Percentiles rank a stretch among this genome's conserved stretches.
phyloP scores from a whole-genome alignment of 257 asterid species.

The Solanum megistacrolobum region DNA sequence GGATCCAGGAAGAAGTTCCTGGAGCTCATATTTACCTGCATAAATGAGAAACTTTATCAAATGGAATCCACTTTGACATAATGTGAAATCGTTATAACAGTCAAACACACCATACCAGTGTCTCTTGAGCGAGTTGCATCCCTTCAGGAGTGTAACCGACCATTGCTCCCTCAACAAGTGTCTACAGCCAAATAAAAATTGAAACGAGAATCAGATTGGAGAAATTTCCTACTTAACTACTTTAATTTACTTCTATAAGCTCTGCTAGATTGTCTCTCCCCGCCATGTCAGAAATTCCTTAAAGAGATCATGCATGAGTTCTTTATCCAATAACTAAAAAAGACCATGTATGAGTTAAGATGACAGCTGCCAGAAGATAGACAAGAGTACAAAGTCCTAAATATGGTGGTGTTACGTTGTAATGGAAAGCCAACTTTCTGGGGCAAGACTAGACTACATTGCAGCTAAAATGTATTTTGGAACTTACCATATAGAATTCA shows the following conservation, averaged over 20 bases:
- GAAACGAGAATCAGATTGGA: neutral
- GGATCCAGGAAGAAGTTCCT: constrained; percentile 34
- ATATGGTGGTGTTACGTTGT: neutral
- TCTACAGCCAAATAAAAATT: constrained; percentile 30
- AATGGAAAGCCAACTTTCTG: neutral
- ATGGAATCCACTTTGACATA: neutral
- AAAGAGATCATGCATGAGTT: neutral
- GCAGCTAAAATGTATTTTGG: constrained; percentile 2
- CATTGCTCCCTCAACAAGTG: constrained; percentile 86
- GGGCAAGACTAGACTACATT: neutral
- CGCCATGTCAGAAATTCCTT: neutral
- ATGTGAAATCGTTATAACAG: neutral
- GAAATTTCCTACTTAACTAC: neutral
- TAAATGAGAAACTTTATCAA: neutral
- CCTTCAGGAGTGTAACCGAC: constrained; percentile 73
- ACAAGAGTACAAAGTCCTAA: neutral
- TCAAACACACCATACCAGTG: constrained; percentile 47
- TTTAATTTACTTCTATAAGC: neutral
- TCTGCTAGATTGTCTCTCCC: neutral
- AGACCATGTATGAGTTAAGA: neutral
- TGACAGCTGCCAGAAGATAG: neutral
- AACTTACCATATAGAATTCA: constrained; percentile 70
- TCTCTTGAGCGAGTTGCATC: constrained; percentile 81
- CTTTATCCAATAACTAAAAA: neutral
- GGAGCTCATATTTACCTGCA: constrained; percentile 49